Evolutionary conservation across 495 filamentous ascomycete species (phyloP).

Genomic region (Parathielavia appendiculata): DNA sequence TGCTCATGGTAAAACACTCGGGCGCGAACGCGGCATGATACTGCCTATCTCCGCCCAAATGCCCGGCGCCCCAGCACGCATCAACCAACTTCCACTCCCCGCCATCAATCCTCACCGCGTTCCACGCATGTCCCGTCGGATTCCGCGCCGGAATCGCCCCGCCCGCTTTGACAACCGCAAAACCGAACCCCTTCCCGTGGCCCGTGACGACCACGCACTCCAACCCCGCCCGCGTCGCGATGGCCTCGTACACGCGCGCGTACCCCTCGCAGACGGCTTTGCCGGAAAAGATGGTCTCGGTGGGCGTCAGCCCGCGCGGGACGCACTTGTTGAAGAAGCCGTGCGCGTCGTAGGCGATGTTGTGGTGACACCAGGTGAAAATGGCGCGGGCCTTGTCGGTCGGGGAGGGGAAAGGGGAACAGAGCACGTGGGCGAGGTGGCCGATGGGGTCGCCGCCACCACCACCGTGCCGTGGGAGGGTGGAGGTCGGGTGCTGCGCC

Average conservation of each 20-base stretch:
- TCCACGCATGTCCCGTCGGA: conserved; percentile 74
- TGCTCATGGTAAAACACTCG: conserved; percentile 67
- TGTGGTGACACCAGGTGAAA: conserved; percentile 95
- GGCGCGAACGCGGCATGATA: conserved; percentile 69
- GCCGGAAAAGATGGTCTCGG: conserved; percentile 62
- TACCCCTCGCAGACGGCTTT: conserved; percentile 90
- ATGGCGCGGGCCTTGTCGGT: conserved; percentile 90
- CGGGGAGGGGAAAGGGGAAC: conserved; percentile 66
- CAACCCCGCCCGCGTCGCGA: conserved; percentile 71
- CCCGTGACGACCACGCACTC: conserved; percentile 65
- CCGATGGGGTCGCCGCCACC: conserved; percentile 52
- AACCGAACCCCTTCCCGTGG: conserved; percentile 84
- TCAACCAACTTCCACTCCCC: conserved; percentile 91
- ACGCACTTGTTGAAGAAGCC: conserved; percentile 69
- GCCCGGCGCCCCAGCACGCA: conserved; percentile 89
- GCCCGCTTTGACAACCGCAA: conserved; percentile 49
- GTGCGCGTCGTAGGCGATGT: conserved; percentile 75
- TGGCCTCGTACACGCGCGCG: conserved; percentile 69
- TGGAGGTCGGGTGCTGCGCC: conserved; percentile 64
- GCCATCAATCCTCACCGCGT: conserved; percentile 77
- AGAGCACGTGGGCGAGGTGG: conserved; percentile 72
- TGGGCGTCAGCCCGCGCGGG: conserved; percentile 57
- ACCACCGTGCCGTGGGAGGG: conserved; percentile 54
- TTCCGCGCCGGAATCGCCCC: conserved; percentile 53
- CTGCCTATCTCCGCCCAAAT: conserved; percentile 35